Conservation (phyloP, 129 eudicot genomes). For the Arctium minus region DNA sequence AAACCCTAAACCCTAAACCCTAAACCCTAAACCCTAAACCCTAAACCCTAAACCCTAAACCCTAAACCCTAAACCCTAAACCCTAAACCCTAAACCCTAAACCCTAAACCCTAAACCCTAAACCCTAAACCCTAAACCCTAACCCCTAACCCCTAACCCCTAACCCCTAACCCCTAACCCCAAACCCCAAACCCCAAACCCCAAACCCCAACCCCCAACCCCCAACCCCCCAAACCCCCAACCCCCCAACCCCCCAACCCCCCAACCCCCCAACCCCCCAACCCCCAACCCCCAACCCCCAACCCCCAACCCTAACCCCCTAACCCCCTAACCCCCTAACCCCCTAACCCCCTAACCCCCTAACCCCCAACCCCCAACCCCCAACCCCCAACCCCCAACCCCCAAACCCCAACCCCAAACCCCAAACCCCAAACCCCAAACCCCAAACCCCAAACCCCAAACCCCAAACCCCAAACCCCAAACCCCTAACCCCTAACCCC, state of each 20-base stretch:
- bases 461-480: too few species aligned
- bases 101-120: slow-evolving; percentile 22
- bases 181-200: too few species aligned
- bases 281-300: slow-evolving; percentile 21
- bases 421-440: slow-evolving; percentile 28
- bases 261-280: too few species aligned
- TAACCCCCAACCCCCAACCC: slow-evolving; percentile 30
- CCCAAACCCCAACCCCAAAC: slow-evolving; percentile 26
- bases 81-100: slow-evolving; percentile 21
- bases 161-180: slow-evolving; percentile 15
- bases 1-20: background rate
- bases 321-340: too few species aligned
- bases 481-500: too few species aligned
- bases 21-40: background rate
- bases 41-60: background rate
- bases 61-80: slow-evolving; percentile 15
- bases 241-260: too few species aligned
- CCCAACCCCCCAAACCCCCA: slow-evolving; percentile 12
- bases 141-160: slow-evolving; percentile 18
- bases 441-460: slow-evolving; percentile 21
- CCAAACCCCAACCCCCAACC: slow-evolving; percentile 6
- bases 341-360: too few species aligned
- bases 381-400: slow-evolving; percentile 25
- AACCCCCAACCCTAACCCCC: too few species aligned
- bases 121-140: too few species aligned